These are phyloP conservation scores for Rauvolfia tetraphylla DNA, from an alignment of 257 asterid species.

Conservation along the genomic window DNA sequence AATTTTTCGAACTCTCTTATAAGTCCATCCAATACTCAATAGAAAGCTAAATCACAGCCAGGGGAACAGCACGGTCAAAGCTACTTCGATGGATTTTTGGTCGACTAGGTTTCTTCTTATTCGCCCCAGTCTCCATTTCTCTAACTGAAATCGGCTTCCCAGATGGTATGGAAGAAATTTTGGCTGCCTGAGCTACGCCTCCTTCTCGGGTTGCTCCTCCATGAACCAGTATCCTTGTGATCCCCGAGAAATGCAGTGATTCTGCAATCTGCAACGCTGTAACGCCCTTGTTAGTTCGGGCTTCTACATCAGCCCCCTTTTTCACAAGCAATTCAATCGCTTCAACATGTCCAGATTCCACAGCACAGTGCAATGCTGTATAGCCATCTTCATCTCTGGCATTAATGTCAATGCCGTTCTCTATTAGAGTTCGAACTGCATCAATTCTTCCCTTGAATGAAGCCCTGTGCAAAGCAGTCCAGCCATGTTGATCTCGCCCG, in stretches of 20 bases:
- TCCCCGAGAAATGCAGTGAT: conserved; percentile 51
- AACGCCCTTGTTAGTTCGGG: conserved; percentile 55
- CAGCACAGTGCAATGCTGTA: conserved; percentile 68
- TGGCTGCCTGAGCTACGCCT: conserved; percentile 18
- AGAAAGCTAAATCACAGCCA: conserved; percentile 38
- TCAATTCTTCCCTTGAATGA: conserved; percentile 62
- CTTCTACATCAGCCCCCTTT: conserved; percentile 65
- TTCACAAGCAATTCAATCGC: conserved; percentile 61
- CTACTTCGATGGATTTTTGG: conserved; percentile 43
- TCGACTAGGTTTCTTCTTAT: conserved; percentile 39
- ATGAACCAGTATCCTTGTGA: conserved; percentile 48
- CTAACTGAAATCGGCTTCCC: conserved; percentile 25
- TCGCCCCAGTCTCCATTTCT: conserved; percentile 28
- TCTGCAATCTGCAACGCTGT: conserved; percentile 57
- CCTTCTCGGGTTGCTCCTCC: conserved; percentile 48
- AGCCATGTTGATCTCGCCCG: conserved; percentile 69
- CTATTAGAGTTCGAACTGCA: conserved; percentile 44
- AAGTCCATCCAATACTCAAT: not conserved
- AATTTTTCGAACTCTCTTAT: not conserved
- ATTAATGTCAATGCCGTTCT: conserved; percentile 51
- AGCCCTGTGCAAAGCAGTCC: conserved; percentile 74
- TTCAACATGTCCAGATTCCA: conserved; percentile 63
- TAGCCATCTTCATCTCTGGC: conserved; percentile 70
- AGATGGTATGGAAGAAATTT: conserved; percentile 8
- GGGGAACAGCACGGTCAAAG: conserved; percentile 40